Evolutionary conservation across 2,329 filamentous ascomycete species (phyloP), one percentile per base, ranked within the genome.

Genomic region (Pseudocercospora cruenta): DNA sequence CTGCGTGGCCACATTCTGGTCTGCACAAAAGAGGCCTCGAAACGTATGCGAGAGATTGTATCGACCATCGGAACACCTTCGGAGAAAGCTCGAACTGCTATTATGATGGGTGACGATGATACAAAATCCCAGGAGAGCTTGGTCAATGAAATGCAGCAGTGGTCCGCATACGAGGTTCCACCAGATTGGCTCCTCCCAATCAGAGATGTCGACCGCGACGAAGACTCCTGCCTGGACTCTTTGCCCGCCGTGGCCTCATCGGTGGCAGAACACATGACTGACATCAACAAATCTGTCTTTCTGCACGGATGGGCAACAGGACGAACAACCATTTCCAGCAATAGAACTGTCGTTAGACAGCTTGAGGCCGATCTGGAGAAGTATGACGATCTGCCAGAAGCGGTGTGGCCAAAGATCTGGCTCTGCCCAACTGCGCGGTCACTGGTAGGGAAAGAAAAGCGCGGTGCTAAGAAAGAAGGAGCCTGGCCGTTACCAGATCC

Each of bases 271-370:
- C 79, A 82, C 5, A 80, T 91, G 60, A 88, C 85, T 0, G 78
- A 82, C 12, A 87, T 91, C 64, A 93, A 92, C 72, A 79, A 83
- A n/a, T 88, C 89, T 21, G 90, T 92, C 8, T 92, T 93, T 73
- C 80, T 91, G 60, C 88, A 88, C 73, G 91, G 91, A 16, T 94
- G 91, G 91, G 82, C 83, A 9, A 79, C 81, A 8, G 81, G 84
- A 0, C 74, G 85, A 26, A 91, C 89, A 1, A 93, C 90, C 0
- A 79, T 94, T 60, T 92, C 90, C 2, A 90, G 88, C 67, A 93
- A 94, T 74, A 84, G 86, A 22, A 86, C 86, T 1, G 88, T 90
- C 53, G 85, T 87, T 22, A 90, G 87, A 69, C 85, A 89, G 69
- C 86, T 94, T 53, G 87, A 91, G 69, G 76, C 74, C 24, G 80